Evolutionary conservation across 306 rosid genomes (phyloP), one percentile per base, ranked within the genome.

Genomic region (Pachyrhizus erosus): DNA sequence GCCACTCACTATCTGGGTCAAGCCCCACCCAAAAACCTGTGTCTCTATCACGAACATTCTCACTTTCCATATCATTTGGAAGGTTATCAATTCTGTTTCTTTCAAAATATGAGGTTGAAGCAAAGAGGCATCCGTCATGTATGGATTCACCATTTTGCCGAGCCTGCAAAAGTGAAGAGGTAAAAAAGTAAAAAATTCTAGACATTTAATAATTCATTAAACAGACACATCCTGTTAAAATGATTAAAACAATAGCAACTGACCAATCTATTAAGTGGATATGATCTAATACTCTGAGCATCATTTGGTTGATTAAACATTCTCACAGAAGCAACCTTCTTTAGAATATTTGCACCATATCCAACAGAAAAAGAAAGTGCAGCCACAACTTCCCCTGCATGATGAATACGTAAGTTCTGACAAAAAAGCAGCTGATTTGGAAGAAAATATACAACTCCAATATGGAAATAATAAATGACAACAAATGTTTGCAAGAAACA

Each of bases 281-380:
- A 88, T 34, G 93, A 85, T 73, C 77, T 79, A 33, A 87, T 58
- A 73, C 72, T 87, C 67, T 84, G 96, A 80, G 33, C 74, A 77
- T 88, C 93, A 82, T 45, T 72, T 48, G 91, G 90, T 70, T 87
- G 93, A 84, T 87, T 86, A 68, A 88, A 60, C 91, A 91, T 88
- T 89, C 89, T 93, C 83, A 82, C 87, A 12, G 99, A 96, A 75
- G 99, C 88, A 72, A 89, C 83, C 87, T 92, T 96, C 87, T 84
- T 92, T 76, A 96, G 85, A 70, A 69, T 87, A 77, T 85, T 89
- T 76, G 90, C 90, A 72, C 91, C 92, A 76, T 84, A 91, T 70
- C 98, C 99, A 40, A 93, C 98, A 79, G 93, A 69, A 89, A 92
- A 93, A 13, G 97, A 96, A 80, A 96, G 87, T 60, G 98, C 89